Evolutionary conservation across 306 rosid genomes (phyloP).

Genomic region (Oxytropis ochrocephala): DNA sequence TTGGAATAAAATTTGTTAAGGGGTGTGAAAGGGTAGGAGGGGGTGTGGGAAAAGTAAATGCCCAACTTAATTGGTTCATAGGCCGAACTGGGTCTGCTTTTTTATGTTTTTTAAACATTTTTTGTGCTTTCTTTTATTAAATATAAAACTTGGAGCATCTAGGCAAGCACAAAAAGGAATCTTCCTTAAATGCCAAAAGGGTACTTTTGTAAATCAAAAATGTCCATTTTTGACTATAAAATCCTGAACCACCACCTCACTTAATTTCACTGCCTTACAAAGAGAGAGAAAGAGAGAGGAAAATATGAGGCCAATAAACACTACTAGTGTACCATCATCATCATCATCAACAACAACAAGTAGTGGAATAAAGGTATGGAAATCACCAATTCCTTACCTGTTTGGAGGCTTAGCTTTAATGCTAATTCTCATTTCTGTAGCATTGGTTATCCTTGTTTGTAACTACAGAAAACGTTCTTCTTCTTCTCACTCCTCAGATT

Average conservation of each 20-base stretch:
- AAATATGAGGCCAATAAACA: conserved; percentile 30
- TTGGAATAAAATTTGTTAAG: too few relatives aligned
- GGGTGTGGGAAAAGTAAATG: too few relatives aligned
- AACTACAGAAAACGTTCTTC: conserved; percentile 36
- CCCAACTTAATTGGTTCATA: too few relatives aligned
- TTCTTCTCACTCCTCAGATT: conserved; percentile 14
- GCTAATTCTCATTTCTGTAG: conserved; percentile 48
- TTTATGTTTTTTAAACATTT: too few relatives aligned
- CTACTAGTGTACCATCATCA: conserved; percentile 22
- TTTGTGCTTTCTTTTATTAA: too few relatives aligned
- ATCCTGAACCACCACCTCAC: conserved; percentile 19
- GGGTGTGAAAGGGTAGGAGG: too few relatives aligned
- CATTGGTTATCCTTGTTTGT: conserved; percentile 66
- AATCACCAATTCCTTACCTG: conserved; percentile 73
- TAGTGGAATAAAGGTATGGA: conserved; percentile 37
- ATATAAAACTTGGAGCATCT: too few relatives aligned
- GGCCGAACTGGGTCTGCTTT: too few relatives aligned
- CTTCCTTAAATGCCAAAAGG: conserved; percentile 38
- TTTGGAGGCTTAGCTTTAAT: conserved; percentile 61
- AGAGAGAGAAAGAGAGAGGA: background rate
- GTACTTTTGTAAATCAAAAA: conserved; percentile 38
- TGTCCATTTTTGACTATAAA: conserved; percentile 34
- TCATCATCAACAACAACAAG: conserved; percentile 1
- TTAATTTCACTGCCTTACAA: background rate
- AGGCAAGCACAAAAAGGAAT: conserved; percentile 34